A percentile compares a stretch with the other conserved stretches of the same genome.
phyloP scores from a whole-genome alignment of 345 rosid genomes.

The Populus ilicifolia region DNA sequence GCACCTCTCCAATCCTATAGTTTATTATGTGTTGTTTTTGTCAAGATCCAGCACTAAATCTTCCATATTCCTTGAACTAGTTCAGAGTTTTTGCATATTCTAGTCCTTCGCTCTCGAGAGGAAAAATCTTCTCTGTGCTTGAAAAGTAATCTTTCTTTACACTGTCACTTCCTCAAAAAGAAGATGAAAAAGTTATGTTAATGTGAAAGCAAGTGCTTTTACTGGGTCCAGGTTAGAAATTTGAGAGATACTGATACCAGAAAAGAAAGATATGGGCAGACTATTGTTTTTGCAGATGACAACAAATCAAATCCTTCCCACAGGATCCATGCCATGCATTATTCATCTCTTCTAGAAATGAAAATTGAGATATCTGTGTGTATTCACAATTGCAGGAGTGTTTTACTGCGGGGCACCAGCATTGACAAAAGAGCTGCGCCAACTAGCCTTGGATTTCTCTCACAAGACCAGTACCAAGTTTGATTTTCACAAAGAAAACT shows the following conservation, averaged over 20 bases:
- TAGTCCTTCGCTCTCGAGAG: not conserved
- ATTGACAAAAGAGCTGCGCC: slow-evolving; percentile 61
- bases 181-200: not conserved
- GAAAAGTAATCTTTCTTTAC: not conserved
- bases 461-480: slow-evolving; percentile 72
- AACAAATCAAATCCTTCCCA: not conserved
- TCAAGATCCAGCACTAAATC: not conserved
- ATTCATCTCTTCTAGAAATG: not conserved
- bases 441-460: slow-evolving; percentile 66
- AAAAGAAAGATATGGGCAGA: not conserved
- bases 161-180: not conserved
- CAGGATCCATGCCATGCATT: not conserved
- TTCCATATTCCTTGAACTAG: not conserved
- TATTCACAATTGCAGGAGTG: slow-evolving; percentile 51
- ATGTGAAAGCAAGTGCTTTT: not conserved
- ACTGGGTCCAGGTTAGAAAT: not conserved
- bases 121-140: not conserved
- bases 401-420: slow-evolving; percentile 74
- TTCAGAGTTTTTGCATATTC: not conserved
- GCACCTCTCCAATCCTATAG: not conserved
- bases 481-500: slow-evolving; percentile 75
- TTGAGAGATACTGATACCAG: not conserved
- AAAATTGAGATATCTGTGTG: not conserved
- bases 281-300: not conserved
- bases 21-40: not conserved